Evolutionary conservation across 2,329 filamentous ascomycete genomes (phyloP).

Genomic region (Aspergillus glaucus): DNA sequence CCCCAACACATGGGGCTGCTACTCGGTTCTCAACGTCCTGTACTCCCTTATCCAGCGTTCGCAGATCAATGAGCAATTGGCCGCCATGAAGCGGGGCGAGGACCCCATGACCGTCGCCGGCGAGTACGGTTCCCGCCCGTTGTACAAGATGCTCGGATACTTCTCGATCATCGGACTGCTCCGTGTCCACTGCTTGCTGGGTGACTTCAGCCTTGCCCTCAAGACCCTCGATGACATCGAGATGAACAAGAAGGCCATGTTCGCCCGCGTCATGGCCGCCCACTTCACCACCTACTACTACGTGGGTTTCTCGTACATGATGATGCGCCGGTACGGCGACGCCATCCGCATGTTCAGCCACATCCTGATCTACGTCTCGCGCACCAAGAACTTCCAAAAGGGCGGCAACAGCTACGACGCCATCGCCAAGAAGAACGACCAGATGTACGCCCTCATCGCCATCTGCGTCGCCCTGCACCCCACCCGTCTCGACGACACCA

Average conservation of each 20-base stretch:
- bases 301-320: slow-evolving; percentile 99
- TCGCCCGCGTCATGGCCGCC: slow-evolving; percentile 97
- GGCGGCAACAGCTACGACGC: slow-evolving; percentile 84
- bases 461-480: slow-evolving; percentile 99
- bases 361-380: slow-evolving; percentile 96
- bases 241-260: slow-evolving; percentile 99
- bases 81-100: slow-evolving; percentile 88
- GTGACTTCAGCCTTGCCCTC: slow-evolving; percentile 94
- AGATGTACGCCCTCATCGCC: slow-evolving; percentile 98
- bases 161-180: slow-evolving; percentile 98
- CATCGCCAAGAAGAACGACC: slow-evolving; percentile 99
- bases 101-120: slow-evolving; percentile 82
- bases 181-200: slow-evolving; percentile 90
- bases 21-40: slow-evolving; percentile 97
- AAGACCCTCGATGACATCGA: slow-evolving; percentile 99
- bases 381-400: slow-evolving; percentile 99
- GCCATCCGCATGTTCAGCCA: slow-evolving; percentile 99
- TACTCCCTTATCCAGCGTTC: slow-evolving; percentile 98
- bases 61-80: slow-evolving; percentile 95
- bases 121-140: slow-evolving; percentile 86
- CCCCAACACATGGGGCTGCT: slow-evolving; percentile 98
- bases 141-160: slow-evolving; percentile 98
- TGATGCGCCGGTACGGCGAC: slow-evolving; percentile 99
- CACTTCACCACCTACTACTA: slow-evolving; percentile 99
- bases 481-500: slow-evolving; percentile 94